Evolutionary conservation across 768 basidiomycete species (phyloP).

Genomic region (Collybiopsis luxurians): DNA sequence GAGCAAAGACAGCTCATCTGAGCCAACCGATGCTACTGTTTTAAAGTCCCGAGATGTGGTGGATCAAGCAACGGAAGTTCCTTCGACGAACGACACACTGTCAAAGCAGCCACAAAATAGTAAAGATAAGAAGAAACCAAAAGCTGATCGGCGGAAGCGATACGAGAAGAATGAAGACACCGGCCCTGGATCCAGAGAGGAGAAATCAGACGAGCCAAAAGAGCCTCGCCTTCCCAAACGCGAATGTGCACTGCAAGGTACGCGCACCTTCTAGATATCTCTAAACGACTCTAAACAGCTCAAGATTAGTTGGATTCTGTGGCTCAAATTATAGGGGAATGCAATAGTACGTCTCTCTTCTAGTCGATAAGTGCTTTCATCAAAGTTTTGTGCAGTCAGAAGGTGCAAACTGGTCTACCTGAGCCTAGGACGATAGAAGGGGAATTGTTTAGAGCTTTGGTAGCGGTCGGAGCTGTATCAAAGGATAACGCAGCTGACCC

Average conservation of each 20-base stretch:
- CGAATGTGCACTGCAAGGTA: slow-evolving; percentile 84
- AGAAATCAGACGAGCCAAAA: slow-evolving; percentile 30
- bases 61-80: no score
- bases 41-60: no score
- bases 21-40: no score
- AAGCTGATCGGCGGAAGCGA: background rate
- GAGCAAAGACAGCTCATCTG: background rate
- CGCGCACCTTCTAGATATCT: background rate
- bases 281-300: background rate
- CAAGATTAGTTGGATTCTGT: slow-evolving; percentile 91
- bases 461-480: slow-evolving; percentile 90
- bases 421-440: slow-evolving; percentile 85
- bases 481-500: slow-evolving; percentile 91
- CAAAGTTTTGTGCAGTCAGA: slow-evolving; percentile 7
- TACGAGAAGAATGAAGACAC: background rate
- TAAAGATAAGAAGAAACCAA: slow-evolving; percentile 1
- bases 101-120: background rate
- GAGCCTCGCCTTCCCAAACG: slow-evolving; percentile 73
- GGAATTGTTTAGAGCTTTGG: slow-evolving; percentile 81
- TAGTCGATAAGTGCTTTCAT: background rate
- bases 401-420: slow-evolving; percentile 54
- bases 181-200: background rate
- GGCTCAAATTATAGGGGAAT: slow-evolving; percentile 92
- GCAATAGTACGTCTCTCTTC: slow-evolving; percentile 75
- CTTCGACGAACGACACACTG: no score